Conservation (phyloP, 495 filamentous ascomycete species). For the Neurospora sp. region DNA sequence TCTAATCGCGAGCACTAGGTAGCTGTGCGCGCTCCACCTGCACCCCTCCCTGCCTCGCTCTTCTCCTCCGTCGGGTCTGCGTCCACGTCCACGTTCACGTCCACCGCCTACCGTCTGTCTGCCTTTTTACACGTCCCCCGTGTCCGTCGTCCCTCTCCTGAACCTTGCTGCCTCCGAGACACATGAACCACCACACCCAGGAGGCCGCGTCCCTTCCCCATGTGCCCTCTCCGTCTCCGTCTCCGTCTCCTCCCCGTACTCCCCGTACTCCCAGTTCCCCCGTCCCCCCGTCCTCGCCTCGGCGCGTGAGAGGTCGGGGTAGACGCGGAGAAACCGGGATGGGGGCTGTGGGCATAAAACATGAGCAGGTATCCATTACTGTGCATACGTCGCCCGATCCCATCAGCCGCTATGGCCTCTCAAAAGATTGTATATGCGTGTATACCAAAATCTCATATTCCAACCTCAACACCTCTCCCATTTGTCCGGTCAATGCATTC, state of each 20-base stretch:
- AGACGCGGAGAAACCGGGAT: neutral
- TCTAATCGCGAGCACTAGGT: neutral
- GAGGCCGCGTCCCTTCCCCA: neutral
- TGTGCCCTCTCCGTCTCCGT: neutral
- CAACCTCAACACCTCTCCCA: neutral
- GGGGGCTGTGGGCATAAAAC: neutral
- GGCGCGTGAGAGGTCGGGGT: neutral
- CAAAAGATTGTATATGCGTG: neutral
- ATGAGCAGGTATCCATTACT: neutral
- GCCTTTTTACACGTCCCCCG: neutral
- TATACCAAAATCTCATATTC: neutral
- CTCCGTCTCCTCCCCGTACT: neutral
- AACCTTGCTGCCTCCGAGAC: neutral
- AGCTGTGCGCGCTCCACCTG: neutral
- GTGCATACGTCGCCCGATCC: neutral
- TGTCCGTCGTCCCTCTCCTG: neutral
- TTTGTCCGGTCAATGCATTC: neutral
- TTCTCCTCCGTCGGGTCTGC: neutral
- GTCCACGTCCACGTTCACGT: neutral
- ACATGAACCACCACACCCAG: neutral
- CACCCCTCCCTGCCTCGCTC: neutral
- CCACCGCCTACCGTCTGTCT: neutral
- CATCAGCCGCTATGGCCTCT: neutral
- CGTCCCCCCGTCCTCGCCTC: neutral
- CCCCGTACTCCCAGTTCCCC: neutral